Base-by-base conservation (phyloP, 2,329 filamentous ascomycete genomes). In the Trichoderma breve region DNA sequence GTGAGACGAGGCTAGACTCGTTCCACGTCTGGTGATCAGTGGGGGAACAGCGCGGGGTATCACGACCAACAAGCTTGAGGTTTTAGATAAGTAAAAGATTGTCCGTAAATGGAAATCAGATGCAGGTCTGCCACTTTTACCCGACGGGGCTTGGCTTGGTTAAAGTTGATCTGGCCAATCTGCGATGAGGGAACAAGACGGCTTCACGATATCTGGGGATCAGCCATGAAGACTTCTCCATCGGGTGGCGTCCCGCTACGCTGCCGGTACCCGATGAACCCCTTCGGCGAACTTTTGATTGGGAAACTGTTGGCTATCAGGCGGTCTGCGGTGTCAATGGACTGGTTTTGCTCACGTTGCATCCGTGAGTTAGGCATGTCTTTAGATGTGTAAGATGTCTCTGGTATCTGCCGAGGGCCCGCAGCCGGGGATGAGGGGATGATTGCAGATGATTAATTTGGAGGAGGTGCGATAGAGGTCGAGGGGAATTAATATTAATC, bases 281-380 rank as follows among this genome's bases (percentile, higher is more conserved):
- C 18, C 34, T 47, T 62, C 36, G 67, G 67, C 57, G 67, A 70
- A 70, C 67, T 70, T 70, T 70, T 70, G 67, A 39, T 62, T 39
- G 66, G 66, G 36, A 39, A 34, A 34, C 21, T 47, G 39, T 60
- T 12, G 12, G 53, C 26, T 62, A 51, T 70, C 57, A 30, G 57
- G 24, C 30, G 39, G 30, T 36, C 47, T 57, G 47, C 2, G 34
- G 55, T 34, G 55, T n/a, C 66, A 36, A n/a, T 24, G 11, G 34
- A 6, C 12, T 24, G 57, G 21, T 14, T 53, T 53, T 53, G 47
- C 47, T 51, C 43, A 51, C 57, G 64, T 67, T 67, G 26, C 64
- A 67, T 21, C 24, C 34, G n/a, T 32, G 24, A 36, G 47, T 21
- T 43, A 18, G 15, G 36, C 15, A 43, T 1, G 36, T 0, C 15